Conservation (phyloP, 2,329 filamentous ascomycete genomes). For the Penicillium sp. region DNA sequence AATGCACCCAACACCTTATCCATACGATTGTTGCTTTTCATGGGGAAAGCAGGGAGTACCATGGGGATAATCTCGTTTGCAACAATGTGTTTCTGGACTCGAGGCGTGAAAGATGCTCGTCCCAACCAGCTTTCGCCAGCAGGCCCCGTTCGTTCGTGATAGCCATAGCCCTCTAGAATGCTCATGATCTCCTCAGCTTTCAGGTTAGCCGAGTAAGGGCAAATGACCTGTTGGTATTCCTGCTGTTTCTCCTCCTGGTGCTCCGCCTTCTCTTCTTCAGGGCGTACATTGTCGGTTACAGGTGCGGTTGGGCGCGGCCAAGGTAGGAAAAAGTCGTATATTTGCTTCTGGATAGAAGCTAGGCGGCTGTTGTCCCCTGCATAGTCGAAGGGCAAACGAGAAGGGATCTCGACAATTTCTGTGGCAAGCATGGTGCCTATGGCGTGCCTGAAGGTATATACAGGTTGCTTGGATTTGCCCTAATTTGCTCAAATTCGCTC, state of each 20-base stretch:
- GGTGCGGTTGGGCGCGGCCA: not conserved
- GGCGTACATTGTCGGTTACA: not conserved
- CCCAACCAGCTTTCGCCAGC: slow-evolving; percentile 1
- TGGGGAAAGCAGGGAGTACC: slow-evolving; percentile 29
- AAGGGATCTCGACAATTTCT: not conserved
- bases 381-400: not conserved
- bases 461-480: slow-evolving; percentile 1
- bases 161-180: slow-evolving; percentile 2
- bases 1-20: slow-evolving; percentile 34
- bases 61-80: slow-evolving; percentile 24
- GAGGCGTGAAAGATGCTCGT: slow-evolving; percentile 5
- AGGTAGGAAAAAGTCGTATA: not conserved
- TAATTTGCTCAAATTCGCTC: slow-evolving; percentile 8
- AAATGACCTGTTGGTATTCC: not conserved
- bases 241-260: not conserved
- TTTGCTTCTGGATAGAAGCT: not conserved
- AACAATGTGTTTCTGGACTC: slow-evolving; percentile 3
- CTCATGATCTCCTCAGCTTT: slow-evolving; percentile 5
- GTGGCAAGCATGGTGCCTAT: slow-evolving; percentile 1
- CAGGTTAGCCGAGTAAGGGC: not conserved
- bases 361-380: not conserved
- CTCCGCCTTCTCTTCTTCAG: not conserved
- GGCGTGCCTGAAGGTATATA: not conserved
- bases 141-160: not conserved
- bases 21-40: slow-evolving; percentile 26